Evolutionary conservation across 352 stramenopile species (phyloP).

Genomic region (Phytophthora foliorum): DNA sequence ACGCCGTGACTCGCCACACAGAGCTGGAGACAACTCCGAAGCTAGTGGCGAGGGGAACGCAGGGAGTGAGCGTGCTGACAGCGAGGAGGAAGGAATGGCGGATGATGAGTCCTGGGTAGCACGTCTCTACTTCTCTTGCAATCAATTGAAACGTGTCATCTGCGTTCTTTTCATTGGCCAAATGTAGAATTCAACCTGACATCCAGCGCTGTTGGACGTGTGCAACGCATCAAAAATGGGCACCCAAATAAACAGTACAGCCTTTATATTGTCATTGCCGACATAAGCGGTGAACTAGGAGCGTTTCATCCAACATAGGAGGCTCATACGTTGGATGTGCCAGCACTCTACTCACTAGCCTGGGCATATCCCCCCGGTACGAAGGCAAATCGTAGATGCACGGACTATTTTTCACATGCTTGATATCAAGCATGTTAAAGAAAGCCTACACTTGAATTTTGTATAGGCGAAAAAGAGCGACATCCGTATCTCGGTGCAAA

Average conservation of each 20-base stretch:
- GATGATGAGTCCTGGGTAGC: too few relatives aligned
- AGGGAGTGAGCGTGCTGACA: not conserved
- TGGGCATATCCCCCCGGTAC: too few relatives aligned
- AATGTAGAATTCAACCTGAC: not conserved
- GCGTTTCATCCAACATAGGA: not conserved
- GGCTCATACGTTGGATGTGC: not conserved
- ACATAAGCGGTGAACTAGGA: not conserved
- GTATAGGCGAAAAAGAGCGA: not conserved
- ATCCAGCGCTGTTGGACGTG: constrained; percentile 1
- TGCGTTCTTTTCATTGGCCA: constrained; percentile 5
- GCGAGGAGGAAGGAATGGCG: constrained; percentile 6
- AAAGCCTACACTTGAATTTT: not conserved
- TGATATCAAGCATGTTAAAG: not conserved
- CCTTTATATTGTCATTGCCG: not conserved
- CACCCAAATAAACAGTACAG: constrained; percentile 4
- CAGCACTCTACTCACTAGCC: not conserved
- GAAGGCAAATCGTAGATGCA: too few relatives aligned
- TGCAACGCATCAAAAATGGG: constrained; percentile 12
- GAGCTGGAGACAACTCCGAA: not conserved
- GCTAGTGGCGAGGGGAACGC: not conserved
- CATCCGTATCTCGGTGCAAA: not conserved
- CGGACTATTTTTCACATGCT: too few relatives aligned
- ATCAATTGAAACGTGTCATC: not conserved
- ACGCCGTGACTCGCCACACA: not conserved
- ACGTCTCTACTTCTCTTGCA: not conserved